Evolutionary conservation across 495 filamentous ascomycete genomes (phyloP).

Genomic region (Penicillium taxi): DNA sequence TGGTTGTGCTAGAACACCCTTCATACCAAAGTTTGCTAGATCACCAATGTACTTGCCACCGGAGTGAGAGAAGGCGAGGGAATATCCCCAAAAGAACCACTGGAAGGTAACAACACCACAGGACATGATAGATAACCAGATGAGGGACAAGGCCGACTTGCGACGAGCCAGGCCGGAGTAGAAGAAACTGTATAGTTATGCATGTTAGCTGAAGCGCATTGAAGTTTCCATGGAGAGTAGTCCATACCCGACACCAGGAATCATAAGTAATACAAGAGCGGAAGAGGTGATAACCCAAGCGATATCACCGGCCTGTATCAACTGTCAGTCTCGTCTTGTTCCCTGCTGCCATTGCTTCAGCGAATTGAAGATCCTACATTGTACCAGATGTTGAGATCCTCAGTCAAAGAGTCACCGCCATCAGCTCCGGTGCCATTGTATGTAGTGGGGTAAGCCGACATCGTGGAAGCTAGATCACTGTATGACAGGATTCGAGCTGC

Average conservation of each 20-base stretch:
- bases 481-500: slow-evolving; percentile 3
- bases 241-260: slow-evolving; percentile 80
- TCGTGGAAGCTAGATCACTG: slow-evolving; percentile 16
- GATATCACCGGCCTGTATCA: slow-evolving; percentile 71
- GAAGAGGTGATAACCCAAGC: slow-evolving; percentile 85
- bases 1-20: slow-evolving; percentile 68
- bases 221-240: background rate
- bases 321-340: slow-evolving; percentile 8
- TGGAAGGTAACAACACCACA: slow-evolving; percentile 85
- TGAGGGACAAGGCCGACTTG: slow-evolving; percentile 88
- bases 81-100: slow-evolving; percentile 99
- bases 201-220: slow-evolving; percentile 3
- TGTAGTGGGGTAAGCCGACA: slow-evolving; percentile 36
- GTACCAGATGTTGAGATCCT: slow-evolving; percentile 78
- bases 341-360: background rate
- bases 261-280: slow-evolving; percentile 92
- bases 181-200: slow-evolving; percentile 60
- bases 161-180: slow-evolving; percentile 96
- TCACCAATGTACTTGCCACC: slow-evolving; percentile 80
- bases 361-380: slow-evolving; percentile 46
- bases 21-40: slow-evolving; percentile 79
- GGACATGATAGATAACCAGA: slow-evolving; percentile 98
- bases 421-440: slow-evolving; percentile 59
- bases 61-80: slow-evolving; percentile 80
- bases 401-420: slow-evolving; percentile 66